A percentile compares a stretch with the other conserved stretches of the same genome.
These are phyloP conservation scores for Plasmodium cynomolgi DNA, from an alignment of 169 alveolate species.

Conservation along the genomic window DNA sequence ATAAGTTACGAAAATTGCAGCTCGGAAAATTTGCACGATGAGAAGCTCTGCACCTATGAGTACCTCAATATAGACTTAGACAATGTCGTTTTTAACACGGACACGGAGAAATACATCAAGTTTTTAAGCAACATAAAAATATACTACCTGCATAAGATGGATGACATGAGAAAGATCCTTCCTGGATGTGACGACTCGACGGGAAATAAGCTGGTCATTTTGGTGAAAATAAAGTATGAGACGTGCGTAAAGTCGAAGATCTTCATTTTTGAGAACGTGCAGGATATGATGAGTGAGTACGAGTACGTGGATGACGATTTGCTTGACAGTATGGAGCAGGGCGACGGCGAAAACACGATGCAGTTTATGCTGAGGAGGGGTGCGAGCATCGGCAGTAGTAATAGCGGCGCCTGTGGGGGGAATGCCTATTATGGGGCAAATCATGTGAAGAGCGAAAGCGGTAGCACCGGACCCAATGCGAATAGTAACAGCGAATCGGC, in stretches of 20 bases:
- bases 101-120: constrained; percentile 57
- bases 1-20: constrained; percentile 21
- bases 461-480: not conserved
- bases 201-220: constrained; percentile 33
- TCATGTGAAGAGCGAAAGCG: not conserved
- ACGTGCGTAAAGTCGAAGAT: constrained; percentile 45
- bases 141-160: constrained; percentile 33
- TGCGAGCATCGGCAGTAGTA: not conserved
- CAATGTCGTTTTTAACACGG: constrained; percentile 28
- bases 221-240: constrained; percentile 36
- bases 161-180: constrained; percentile 26
- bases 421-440: not conserved
- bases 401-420: not conserved
- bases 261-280: constrained; percentile 41
- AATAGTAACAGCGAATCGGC: not conserved
- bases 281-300: constrained; percentile 25
- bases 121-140: constrained; percentile 64
- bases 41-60: constrained; percentile 27
- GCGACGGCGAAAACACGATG: not conserved
- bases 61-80: constrained; percentile 62
- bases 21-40: constrained; percentile 13
- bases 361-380: not conserved
- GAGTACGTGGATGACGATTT: not conserved
- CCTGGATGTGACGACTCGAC: not conserved
- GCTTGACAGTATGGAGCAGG: not conserved